Percentiles rank a stretch among this genome's conserved stretches.
Conservation (phyloP, 208 protist species). For the Leishmania braziliensis region DNA sequence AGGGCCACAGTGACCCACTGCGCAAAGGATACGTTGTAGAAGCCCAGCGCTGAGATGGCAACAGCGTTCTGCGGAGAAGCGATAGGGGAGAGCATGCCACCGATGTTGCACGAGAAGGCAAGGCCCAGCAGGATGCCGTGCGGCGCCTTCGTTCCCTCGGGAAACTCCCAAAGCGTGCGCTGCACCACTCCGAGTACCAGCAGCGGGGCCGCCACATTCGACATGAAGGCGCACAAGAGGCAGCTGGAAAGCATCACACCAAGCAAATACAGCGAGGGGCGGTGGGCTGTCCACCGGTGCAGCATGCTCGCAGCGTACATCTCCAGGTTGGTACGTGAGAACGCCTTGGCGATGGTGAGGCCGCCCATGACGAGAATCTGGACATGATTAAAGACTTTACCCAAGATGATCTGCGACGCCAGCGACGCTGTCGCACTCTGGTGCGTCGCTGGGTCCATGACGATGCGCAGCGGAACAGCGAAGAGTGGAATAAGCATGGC, state of each 20-base stretch:
- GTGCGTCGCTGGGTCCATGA: conserved; percentile 63
- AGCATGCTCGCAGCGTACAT: conserved; percentile 77
- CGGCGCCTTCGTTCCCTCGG: conserved; percentile 72
- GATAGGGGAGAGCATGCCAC: conserved; percentile 95
- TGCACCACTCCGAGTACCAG: conserved; percentile 89
- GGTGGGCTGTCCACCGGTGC: conserved; percentile 74
- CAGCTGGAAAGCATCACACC: conserved; percentile 89
- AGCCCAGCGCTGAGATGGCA: conserved; percentile 77
- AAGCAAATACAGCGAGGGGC: conserved; percentile 85
- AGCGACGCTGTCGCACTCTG: conserved; percentile 55
- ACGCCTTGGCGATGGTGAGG: conserved; percentile 90
- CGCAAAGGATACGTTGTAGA: conserved; percentile 83
- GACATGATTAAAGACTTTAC: conserved; percentile 89
- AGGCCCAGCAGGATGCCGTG: conserved; percentile 92
- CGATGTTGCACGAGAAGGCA: conserved; percentile 94
- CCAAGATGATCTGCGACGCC: conserved; percentile 80
- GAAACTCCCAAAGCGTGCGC: conserved; percentile 89
- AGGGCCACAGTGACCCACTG: conserved; percentile 84
- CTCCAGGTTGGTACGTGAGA: conserved; percentile 87
- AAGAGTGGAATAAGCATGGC: conserved; percentile 92
- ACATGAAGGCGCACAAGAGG: conserved; percentile 88
- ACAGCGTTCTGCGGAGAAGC: conserved; percentile 95
- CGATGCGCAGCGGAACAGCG: conserved; percentile 80
- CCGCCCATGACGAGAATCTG: conserved; percentile 94
- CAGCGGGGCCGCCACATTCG: conserved; percentile 91